Conservation (phyloP, 1,284 basidiomycete genomes). For the Austroboletus novae-zelandiae region DNA sequence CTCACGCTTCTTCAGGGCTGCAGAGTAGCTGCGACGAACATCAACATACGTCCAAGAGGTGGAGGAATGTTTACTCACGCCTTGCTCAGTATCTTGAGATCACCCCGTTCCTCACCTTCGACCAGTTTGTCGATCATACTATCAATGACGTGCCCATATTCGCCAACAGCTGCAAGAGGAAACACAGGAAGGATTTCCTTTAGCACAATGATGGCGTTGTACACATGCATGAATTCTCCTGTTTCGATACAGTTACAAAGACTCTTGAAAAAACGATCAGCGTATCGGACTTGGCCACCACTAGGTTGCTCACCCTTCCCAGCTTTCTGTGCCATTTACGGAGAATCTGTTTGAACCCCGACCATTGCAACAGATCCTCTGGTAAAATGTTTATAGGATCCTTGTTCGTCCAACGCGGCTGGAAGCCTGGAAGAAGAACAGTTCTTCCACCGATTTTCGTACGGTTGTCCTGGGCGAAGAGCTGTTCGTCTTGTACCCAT, state of each 20-base stretch:
- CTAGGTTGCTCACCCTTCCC: slow-evolving; percentile 43
- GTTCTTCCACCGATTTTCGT: slow-evolving; percentile 64
- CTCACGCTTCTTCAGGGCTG: slow-evolving; percentile 69
- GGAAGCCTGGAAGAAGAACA: slow-evolving; percentile 64
- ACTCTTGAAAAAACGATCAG: slow-evolving; percentile 39
- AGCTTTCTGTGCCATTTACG: slow-evolving; percentile 84
- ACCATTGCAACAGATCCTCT: slow-evolving; percentile 67
- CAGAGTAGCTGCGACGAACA: slow-evolving; percentile 52
- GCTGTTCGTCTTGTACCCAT: slow-evolving; percentile 74
- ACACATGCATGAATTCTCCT: slow-evolving; percentile 92
- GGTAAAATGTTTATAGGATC: slow-evolving; percentile 36
- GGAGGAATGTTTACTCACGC: slow-evolving; percentile 50
- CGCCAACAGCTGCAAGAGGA: slow-evolving; percentile 64
- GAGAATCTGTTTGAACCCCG: slow-evolving; percentile 67
- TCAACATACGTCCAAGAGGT: slow-evolving; percentile 7
- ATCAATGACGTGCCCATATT: slow-evolving; percentile 59
- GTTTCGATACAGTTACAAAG: slow-evolving; percentile 65
- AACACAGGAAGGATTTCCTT: slow-evolving; percentile 88
- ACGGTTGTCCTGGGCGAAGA: slow-evolving; percentile 65
- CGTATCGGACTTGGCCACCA: background rate
- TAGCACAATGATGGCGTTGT: slow-evolving; percentile 87
- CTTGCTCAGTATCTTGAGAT: slow-evolving; percentile 77
- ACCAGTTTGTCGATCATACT: slow-evolving; percentile 66
- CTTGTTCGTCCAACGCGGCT: slow-evolving; percentile 50
- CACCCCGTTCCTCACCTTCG: slow-evolving; percentile 74